A percentile compares a stretch with the other conserved stretches of the same genome.
These are phyloP conservation scores for Colletotrichum incanum DNA, from an alignment of 2,329 filamentous ascomycete species.

Conservation along the genomic window DNA sequence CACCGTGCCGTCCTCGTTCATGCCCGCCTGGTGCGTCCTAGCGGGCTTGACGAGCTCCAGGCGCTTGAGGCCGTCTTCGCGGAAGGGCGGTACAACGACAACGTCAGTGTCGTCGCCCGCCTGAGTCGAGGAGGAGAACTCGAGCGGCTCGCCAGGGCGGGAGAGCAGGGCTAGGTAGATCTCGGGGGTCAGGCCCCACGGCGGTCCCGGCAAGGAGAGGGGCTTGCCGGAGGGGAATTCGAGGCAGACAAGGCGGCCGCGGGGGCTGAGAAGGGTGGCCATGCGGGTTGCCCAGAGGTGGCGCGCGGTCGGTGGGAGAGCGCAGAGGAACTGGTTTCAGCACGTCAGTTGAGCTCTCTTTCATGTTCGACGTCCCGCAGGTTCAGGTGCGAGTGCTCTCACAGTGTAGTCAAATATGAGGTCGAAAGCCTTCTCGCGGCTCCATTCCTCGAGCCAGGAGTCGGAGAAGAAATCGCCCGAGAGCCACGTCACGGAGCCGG, in stretches of 20 bases:
- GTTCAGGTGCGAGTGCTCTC: constrained; percentile 46
- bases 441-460: constrained; percentile 65
- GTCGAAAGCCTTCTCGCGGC: constrained; percentile 71
- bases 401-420: constrained; percentile 77
- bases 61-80: constrained; percentile 57
- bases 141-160: constrained; percentile 77
- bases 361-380: background rate
- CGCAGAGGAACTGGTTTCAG: constrained; percentile 71
- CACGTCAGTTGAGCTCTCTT: background rate
- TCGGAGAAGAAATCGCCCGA: constrained; percentile 78
- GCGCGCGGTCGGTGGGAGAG: constrained; percentile 69
- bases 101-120: constrained; percentile 45
- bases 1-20: constrained; percentile 61
- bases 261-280: constrained; percentile 63
- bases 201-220: constrained; percentile 77
- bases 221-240: constrained; percentile 85
- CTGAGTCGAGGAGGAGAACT: constrained; percentile 61
- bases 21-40: constrained; percentile 65
- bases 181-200: constrained; percentile 78
- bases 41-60: constrained; percentile 66
- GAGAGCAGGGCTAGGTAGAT: constrained; percentile 81
- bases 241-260: constrained; percentile 73
- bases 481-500: constrained; percentile 70
- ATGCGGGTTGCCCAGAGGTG: constrained; percentile 69
- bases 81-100: constrained; percentile 62